Conservation (phyloP, 148 eudicot species). For the Diospyros kaki region DNA sequence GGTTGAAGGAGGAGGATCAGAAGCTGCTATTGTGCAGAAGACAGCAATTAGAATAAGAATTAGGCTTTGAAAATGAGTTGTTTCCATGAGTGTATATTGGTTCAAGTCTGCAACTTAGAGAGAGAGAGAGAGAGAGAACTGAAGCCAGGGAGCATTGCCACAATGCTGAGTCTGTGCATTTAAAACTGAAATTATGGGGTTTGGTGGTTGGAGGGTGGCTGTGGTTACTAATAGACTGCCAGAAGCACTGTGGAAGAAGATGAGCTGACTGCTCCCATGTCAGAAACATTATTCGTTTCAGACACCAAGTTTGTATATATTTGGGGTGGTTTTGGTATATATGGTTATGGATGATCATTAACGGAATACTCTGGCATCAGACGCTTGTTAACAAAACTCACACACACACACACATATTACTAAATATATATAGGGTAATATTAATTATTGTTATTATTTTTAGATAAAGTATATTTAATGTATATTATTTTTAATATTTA, state of each 20-base stretch:
- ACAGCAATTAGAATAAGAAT: background rate
- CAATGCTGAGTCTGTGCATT: background rate
- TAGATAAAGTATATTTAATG: no score
- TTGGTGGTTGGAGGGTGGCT: background rate
- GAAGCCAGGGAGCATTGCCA: no score
- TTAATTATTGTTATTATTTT: no score
- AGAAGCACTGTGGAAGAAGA: background rate
- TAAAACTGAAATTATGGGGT: background rate
- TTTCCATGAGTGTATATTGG: background rate
- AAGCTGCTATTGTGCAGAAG: background rate
- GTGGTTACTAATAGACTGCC: background rate
- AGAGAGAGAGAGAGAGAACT: background rate
- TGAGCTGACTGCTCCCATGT: background rate
- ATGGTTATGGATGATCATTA: no score
- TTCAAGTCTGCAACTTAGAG: background rate
- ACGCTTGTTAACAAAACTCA: no score
- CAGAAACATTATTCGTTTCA: no score
- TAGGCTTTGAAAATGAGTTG: background rate
- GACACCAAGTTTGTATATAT: no score
- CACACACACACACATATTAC: no score
- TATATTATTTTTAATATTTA: no score
- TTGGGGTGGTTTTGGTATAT: no score
- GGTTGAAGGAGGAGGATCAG: conserved; percentile 17
- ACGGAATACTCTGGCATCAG: no score
- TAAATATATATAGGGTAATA: no score